phyloP scores from a whole-genome alignment of 192 early-diverging fungal genomes.

The Neocallimastix lanati region DNA sequence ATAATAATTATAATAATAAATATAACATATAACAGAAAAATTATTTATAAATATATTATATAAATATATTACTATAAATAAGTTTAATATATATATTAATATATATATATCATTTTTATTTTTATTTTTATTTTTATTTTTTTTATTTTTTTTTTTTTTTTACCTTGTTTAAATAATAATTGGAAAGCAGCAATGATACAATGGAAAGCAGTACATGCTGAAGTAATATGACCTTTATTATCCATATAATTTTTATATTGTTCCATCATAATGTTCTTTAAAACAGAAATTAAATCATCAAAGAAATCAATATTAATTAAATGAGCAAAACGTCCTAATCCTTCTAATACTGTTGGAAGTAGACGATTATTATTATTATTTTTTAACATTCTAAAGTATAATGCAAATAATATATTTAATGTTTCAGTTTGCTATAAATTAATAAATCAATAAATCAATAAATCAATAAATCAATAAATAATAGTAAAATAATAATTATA shows the following conservation, averaged over 20 bases:
- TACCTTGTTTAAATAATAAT: conserved; percentile 69
- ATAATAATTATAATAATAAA: too few species aligned
- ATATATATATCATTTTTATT: too few species aligned
- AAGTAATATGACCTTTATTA: conserved; percentile 8
- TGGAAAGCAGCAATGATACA: conserved; percentile 80
- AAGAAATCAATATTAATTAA: conserved; percentile 94
- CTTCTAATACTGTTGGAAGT: conserved; percentile 58
- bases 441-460: too few species aligned
- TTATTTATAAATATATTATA: too few species aligned
- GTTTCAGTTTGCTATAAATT: conserved; percentile 66
- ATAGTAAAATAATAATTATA: too few species aligned
- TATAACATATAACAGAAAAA: too few species aligned
- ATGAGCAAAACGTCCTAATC: conserved; percentile 71
- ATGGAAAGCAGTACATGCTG: conserved; percentile 52
- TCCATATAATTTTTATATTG: conserved; percentile 33
- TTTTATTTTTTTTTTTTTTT: too few species aligned
- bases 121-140: too few species aligned
- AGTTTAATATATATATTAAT: too few species aligned
- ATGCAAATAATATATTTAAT: conserved; percentile 79
- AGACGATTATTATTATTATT: conserved; percentile 51
- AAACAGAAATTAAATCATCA: conserved; percentile 61
- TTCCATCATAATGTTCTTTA: conserved; percentile 61
- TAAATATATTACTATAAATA: too few species aligned
- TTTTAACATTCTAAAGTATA: conserved; percentile 90
- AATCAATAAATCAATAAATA: too few species aligned